Evolutionary conservation across 2,329 filamentous ascomycete genomes (phyloP), one percentile per base, ranked within the genome.

Genomic region (Nakataea oryzae): DNA sequence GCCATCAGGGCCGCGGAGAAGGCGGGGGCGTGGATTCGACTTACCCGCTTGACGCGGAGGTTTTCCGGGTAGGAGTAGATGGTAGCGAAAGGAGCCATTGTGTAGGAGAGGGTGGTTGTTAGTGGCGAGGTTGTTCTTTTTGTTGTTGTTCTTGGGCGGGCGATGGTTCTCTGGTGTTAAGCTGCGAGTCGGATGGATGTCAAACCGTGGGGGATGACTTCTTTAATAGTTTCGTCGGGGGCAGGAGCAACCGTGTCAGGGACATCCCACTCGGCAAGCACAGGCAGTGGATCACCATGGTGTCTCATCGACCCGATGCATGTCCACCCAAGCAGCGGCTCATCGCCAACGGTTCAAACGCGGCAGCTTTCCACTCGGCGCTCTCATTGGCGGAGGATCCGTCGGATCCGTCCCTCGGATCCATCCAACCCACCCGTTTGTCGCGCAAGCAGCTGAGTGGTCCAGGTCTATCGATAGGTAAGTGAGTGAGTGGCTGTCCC

Each of bases 81-180:
- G 58, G 70, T 76, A 66, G 73, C 75, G 66, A 76, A 74, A 58
- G 74, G 71, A 66, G 74, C 74, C 74, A 77, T 76, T 41, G 63
- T 70, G 64, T 57, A 57, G n/a, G n/a, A n/a, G n/a, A n/a, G n/a
- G n/a, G n/a, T n/a, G n/a, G n/a, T n/a, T n/a, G 41, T 6, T 21
- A 21, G 41, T n/a, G 41, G 13, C 8, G 17, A 21, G 41, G 41
- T 9, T n/a, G 41, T 3, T 47, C n/a, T 47, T 3, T 7, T 47
- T 47, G 41, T 21, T 6, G 17, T 47, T 3, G 14, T 4, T 41
- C 34, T 41, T 14, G 34, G 1, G 34, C 6, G 34, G 34, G 7
- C 21, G 34, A 41, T 47, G 17, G 41, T 7, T 47, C 17, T 21
- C 41, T 7, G n/a, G 41, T 8, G 7, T 50, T 50, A 6, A n/a